Evolutionary conservation across 176 grass and related monocot genomes (phyloP).

Genomic region (Oropetium thomaeum): DNA sequence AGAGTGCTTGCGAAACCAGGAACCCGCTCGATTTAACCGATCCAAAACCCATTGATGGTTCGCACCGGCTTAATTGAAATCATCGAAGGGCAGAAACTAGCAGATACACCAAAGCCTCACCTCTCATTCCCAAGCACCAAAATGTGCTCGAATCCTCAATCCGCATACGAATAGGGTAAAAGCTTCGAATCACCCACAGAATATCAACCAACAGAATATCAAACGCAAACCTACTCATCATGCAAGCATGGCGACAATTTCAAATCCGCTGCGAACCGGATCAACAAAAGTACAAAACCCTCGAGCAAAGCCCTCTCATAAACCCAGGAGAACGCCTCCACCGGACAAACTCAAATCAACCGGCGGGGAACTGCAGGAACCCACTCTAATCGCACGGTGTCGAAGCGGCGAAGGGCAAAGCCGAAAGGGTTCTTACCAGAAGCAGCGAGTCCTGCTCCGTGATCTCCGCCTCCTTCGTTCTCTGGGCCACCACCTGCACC

Average conservation of each 20-base stretch:
- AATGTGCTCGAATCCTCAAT: constrained; percentile 28
- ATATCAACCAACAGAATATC: background rate
- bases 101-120: constrained; percentile 6
- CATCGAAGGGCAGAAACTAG: background rate
- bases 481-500: constrained; percentile 65
- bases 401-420: background rate
- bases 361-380: background rate
- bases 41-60: constrained; percentile 1
- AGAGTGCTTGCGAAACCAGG: background rate
- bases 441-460: constrained; percentile 96
- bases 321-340: constrained; percentile 11
- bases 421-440: constrained; percentile 44
- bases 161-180: background rate
- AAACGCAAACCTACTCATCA: background rate
- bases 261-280: constrained; percentile 17
- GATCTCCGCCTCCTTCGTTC: constrained; percentile 86
- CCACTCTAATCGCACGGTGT: constrained; percentile 10
- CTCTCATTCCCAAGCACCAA: background rate
- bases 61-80: background rate
- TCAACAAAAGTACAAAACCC: constrained; percentile 27
- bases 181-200: background rate
- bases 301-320: background rate
- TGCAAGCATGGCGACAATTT: background rate
- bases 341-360: background rate
- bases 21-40: background rate